These are phyloP conservation scores for Phytopythium helicoides DNA, from an alignment of 352 stramenopile genomes.

Conservation along the genomic window DNA sequence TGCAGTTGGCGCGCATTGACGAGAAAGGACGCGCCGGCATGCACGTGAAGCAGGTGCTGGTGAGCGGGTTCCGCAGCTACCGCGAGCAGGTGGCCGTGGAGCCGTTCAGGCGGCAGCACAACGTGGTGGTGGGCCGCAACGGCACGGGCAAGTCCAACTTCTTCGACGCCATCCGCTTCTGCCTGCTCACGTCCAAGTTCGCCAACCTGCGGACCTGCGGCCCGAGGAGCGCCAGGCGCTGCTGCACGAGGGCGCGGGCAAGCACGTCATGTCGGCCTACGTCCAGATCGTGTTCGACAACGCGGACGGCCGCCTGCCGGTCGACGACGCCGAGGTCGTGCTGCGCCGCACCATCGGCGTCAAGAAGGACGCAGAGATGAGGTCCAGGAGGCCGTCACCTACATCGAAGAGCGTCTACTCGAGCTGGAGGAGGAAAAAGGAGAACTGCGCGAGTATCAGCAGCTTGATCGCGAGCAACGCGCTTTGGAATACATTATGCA, in stretches of 20 bases:
- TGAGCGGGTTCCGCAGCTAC: slow-evolving; percentile 95
- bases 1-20: slow-evolving; percentile 1
- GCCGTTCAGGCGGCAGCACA: slow-evolving; percentile 93
- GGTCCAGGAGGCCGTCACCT: slow-evolving; percentile 94
- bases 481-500: slow-evolving; percentile 98
- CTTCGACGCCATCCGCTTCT: slow-evolving; percentile 99
- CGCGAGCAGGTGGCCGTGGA: slow-evolving; percentile 89
- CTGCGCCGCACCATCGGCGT: slow-evolving; percentile 98
- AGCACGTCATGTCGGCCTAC: slow-evolving; percentile 96
- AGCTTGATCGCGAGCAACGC: slow-evolving; percentile 94
- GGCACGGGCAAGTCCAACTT: slow-evolving; percentile 98
- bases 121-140: slow-evolving; percentile 98
- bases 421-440: slow-evolving; percentile 99
- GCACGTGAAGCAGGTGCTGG: slow-evolving; percentile 97
- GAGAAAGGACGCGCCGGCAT: slow-evolving; percentile 40
- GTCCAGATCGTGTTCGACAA: slow-evolving; percentile 99
- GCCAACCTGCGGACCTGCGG: slow-evolving; percentile 88
- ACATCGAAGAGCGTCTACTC: slow-evolving; percentile 92
- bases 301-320: slow-evolving; percentile 92
- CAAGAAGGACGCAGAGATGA: slow-evolving; percentile 99
- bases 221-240: slow-evolving; percentile 92
- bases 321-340: slow-evolving; percentile 93
- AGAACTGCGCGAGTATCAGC: slow-evolving; percentile 94
- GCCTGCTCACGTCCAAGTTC: slow-evolving; percentile 92
- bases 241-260: slow-evolving; percentile 94